Base-by-base conservation (phyloP, 768 basidiomycete species). In the Chlorophyllum brunneum region DNA sequence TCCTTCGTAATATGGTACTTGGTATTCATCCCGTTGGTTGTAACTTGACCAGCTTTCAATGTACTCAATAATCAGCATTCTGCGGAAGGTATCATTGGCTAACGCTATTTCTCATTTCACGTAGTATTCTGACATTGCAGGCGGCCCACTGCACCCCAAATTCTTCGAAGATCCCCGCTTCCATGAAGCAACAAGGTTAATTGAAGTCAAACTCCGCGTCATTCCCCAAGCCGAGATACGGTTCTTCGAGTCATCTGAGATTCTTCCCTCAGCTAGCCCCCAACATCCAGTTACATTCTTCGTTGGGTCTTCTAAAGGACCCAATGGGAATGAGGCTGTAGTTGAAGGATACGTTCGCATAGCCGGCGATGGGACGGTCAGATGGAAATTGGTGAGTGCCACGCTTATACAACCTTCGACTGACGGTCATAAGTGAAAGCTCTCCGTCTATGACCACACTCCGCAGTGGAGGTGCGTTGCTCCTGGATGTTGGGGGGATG, bases 161-260 rank as follows among this genome's bases (percentile, higher is more conserved):
- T 76, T 80, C 59, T 85, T 87, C 62, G 74, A 79, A 57, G 75
- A 80, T 49, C 63, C 68, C 16, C 67, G 72, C 3, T 85, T 87
- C 60, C 73, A 77, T 33, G 87, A 89, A 61, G 84, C 83, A 3
- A 81, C 80, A 5, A 78, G 83, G 13, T 71, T 86, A 34, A 75
- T 88, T 39, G 78, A 81, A 52, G 65, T 86, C 51, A 72, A 76
- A 43, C 67, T 88, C 15, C 67, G 66, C 26, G 60, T 88, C 44
- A 71, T 79, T 31, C 66, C 71, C 34, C 52, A 51, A 34, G 56
- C 60, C 5, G 36, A 62, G 9, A 56, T 73, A 48, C 68, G 65
- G 36, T 65, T 68, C 53, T 64, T 65, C 18, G 46, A 42, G 30
- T 63, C 53, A 41, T 54, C 45, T 30, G 58, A 49, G 18, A 58